Evolutionary conservation across 2,329 filamentous ascomycete species (phyloP), one percentile per base, ranked within the genome.

Genomic region (Bipolaris cookei): DNA sequence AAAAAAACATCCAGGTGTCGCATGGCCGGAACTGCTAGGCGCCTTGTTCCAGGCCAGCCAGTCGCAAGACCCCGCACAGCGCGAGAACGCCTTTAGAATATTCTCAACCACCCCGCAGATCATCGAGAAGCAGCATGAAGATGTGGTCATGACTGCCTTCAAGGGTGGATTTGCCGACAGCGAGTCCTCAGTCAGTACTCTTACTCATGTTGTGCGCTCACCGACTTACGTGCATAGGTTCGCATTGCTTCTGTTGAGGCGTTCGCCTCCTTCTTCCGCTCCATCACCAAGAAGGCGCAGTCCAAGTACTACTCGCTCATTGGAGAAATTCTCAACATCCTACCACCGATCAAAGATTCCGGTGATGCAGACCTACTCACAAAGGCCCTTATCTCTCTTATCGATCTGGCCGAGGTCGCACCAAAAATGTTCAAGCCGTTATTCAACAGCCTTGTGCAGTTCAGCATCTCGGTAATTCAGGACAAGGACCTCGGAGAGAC

Each of bases 341-440:
- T 99, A 3, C 92, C 93, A 6, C 95, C 95, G 1, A 88, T 99
- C 76, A 97, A 97, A 79, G 92, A 97, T 65, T 87, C 90, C 2
- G 87, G 90, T 64, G 92, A 99, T 72, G 95, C 92, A 11, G 94
- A 97, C 13, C 89, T 96, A 63, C 86, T 99, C 14, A 94, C 91
- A 65, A 92, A 92, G 73, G 93, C 93, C 20, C 87, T 99, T 39
- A 82, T 97, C 54, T 90, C 94, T 21, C 84, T 99, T 45, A 97
- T 99, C 69, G 95, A 98, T 64, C 84, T 99, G 53, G 95, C 95
- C 37, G 95, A 98, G 78, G 86, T 90, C n/a, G 90, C 91, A 20
- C 92, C 94, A 20, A 96, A 95, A 79, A 98, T 98, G 93, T 99
- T 99, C 81, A 96, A 95, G 79, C 85, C 85, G 18, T 83, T 96